Percentiles rank a stretch among this genome's conserved stretches.
Evolutionary conservation across 805 yeast genomes (phyloP).

Genomic region (Kuraishia hungarica): DNA sequence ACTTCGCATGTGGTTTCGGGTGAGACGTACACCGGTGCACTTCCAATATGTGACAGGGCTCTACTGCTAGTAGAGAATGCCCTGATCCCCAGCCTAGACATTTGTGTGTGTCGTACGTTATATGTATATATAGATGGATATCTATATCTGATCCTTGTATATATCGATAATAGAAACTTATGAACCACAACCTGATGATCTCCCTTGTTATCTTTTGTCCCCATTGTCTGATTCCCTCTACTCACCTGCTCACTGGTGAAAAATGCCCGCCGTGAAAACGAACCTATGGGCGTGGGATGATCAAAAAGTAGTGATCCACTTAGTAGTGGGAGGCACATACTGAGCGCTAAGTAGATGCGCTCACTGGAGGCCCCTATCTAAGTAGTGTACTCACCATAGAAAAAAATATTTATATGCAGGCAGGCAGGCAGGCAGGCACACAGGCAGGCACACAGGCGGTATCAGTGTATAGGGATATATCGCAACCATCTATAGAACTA

Average conservation of each 20-base stretch:
- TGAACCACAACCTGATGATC: too few species aligned
- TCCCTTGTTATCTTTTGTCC: too few species aligned
- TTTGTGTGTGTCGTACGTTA: neutral
- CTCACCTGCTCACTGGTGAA: neutral
- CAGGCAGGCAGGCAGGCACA: too few species aligned
- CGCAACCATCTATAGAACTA: too few species aligned
- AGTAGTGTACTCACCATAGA: neutral
- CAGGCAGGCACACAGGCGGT: too few species aligned
- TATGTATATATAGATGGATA: neutral
- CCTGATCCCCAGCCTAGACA: neutral
- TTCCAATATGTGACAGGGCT: conserved; percentile 64
- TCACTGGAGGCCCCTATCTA: neutral
- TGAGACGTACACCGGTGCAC: conserved; percentile 63
- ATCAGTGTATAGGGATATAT: too few species aligned
- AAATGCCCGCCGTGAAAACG: neutral
- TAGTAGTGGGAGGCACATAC: too few species aligned
- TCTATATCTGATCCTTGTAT: too few species aligned
- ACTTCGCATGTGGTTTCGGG: conserved; percentile 46
- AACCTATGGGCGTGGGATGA: neutral
- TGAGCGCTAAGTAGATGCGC: neutral
- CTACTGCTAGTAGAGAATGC: conserved; percentile 16
- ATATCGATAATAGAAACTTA: too few species aligned
- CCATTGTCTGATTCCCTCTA: too few species aligned
- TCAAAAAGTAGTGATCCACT: too few species aligned
- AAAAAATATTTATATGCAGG: neutral